Evolutionary conservation across 371 early-diverging fungal species (phyloP), one percentile per base, ranked within the genome.

Genomic region (Mortierella sp.): DNA sequence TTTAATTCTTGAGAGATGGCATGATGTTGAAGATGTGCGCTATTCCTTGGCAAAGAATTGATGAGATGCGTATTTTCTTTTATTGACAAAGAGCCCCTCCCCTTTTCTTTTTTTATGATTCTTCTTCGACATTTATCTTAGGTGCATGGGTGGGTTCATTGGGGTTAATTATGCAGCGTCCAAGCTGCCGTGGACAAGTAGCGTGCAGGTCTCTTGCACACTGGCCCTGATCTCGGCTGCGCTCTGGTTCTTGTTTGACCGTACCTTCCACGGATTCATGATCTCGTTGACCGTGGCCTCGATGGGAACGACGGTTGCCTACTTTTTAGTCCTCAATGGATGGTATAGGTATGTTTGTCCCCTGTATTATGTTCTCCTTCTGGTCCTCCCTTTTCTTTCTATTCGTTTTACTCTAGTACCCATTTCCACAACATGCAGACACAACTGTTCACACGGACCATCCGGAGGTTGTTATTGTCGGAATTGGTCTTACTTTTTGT

Each of bases 231-330:
- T 92, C 51, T 89, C 91, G 24, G 72, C 91, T 27, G 92, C 88
- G 41, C 81, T 93, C 35, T 93, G 93, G 93, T 90, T 92, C 78
- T 81, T 92, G 54, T 93, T 93, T 88, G 93, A 93, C 82, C 78
- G 92, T 65, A 93, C 93, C 4, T 71, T 87, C 70, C 92, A 93
- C 76, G 93, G 93, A 63, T 91, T 92, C 74, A 41, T 89, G 58
- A 82, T 92, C 48, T 90, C 92, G 46, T 27, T 83, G 38, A 75
- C 87, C 6, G 89, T 91, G 24, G 90, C 92, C 5, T 76, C 87
- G 46, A 72, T 92, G 71, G 93, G 93, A 1, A 93, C 93, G 4
- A 74, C 78, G 27, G 88, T 92, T 35, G 93, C 88, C 49, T 89
- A 86, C 41, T 78, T 88, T 41, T 84, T 93, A 51, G 93, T 92